These are phyloP conservation scores for Pterothamnion heteromorphum DNA, from an alignment of 31 red algal species.

Conservation along the genomic window DNA sequence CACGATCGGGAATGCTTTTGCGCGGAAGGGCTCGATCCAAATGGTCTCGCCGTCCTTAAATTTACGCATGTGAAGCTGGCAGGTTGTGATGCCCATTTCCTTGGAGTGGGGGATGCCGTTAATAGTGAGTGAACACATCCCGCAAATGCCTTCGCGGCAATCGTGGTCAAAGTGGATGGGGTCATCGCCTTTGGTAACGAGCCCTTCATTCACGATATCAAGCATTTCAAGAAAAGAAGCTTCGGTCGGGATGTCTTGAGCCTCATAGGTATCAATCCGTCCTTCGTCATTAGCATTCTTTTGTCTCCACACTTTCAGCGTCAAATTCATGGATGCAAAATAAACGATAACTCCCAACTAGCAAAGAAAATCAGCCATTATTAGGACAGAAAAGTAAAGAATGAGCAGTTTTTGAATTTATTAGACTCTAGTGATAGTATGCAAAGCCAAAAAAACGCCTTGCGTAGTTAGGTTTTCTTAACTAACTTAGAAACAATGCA, in stretches of 20 bases:
- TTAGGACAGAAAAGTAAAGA: no score
- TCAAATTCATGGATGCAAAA: no score
- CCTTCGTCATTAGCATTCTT: background rate
- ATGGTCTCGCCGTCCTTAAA: conserved; percentile 36
- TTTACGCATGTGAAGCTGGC: conserved; percentile 45
- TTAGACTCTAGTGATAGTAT: no score
- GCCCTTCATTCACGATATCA: conserved; percentile 1
- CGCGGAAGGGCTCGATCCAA: background rate
- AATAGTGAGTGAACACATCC: background rate
- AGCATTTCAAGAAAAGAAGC: conserved; percentile 38
- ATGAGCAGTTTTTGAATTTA: no score
- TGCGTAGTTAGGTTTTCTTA: no score
- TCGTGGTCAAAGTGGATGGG: conserved; percentile 35
- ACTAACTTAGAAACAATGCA: no score
- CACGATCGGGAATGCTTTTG: conserved; percentile 26
- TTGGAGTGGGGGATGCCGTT: background rate
- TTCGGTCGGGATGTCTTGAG: background rate
- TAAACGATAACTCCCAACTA: no score
- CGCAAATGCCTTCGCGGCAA: conserved; percentile 41
- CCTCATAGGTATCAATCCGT: background rate
- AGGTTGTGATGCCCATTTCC: background rate
- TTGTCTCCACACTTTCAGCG: conserved; percentile 22
- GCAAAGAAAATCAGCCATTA: no score
- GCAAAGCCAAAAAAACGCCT: no score
- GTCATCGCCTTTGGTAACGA: background rate